Evolutionary conservation across 345 rosid species (phyloP), one percentile per base, ranked within the genome.

Genomic region (Dipteronia dyeriana): DNA sequence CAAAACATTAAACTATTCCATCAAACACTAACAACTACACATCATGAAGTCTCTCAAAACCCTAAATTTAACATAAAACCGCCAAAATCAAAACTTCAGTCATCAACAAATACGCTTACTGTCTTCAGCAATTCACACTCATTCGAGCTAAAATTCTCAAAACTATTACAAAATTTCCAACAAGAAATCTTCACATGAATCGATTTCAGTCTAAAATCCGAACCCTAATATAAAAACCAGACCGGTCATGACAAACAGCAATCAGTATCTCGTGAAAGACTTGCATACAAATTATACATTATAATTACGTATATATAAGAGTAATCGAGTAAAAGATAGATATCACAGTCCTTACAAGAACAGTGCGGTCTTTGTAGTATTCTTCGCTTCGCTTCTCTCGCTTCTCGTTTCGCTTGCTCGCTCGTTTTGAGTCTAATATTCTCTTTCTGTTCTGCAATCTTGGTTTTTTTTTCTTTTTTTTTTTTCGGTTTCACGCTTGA

Each of bases 1-100:
- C 82, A 70, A 79, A 45, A 79, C 65, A 43, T 68, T 34, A 73
- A n/a, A 47, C 76, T 68, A 73, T 59, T 68, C 72, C 68, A 72
- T 43, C 80, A 75, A 43, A 65, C 64, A 57, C 73, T 34, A 4
- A 65, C 17, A 20, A 25, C 73, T 29, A 20, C 63, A 20, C 66
- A 56, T 23, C 47, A 23, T 3, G 25, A 54, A 73, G 41, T 80
- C 66, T 70, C 69, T 34, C 64, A 63, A 76, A 68, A 19, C 66
- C 75, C 72, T 68, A 76, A 70, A 31, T 66, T 59, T 19, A 16
- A 63, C 70, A 79, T 29, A 53, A 53, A 43, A 78, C 43, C n/a
- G 13, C 31, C 20, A 66, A 66, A 61, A 13, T 38, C 53, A 31
- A 57, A 60, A 26, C 20, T 19, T 5, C 11, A 4, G 11, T 29